phyloP scores from a whole-genome alignment of 2,329 filamentous ascomycete genomes.

The Epichloe coenophiala region DNA sequence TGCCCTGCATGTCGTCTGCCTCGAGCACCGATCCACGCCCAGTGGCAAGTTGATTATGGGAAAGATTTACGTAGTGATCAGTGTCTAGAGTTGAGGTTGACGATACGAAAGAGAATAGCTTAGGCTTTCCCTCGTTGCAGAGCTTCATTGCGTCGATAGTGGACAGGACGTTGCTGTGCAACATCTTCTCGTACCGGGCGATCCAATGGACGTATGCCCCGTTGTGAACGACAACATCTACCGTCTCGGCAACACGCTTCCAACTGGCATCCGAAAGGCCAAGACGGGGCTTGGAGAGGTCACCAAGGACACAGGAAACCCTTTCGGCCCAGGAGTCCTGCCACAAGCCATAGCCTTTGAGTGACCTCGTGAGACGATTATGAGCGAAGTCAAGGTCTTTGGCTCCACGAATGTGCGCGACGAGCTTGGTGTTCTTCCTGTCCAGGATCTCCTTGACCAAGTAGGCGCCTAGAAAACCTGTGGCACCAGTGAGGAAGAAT shows the following conservation, averaged over 20 bases:
- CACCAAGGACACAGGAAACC: constrained; percentile 57
- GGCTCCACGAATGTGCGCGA: constrained; percentile 59
- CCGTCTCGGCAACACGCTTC: constrained; percentile 49
- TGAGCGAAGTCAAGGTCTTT: constrained; percentile 46
- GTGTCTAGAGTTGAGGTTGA: constrained; percentile 66
- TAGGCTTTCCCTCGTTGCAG: constrained; percentile 64
- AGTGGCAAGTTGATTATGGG: constrained; percentile 32
- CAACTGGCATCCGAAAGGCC: constrained; percentile 56
- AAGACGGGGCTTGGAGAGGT: constrained; percentile 58
- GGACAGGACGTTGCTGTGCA: constrained; percentile 63
- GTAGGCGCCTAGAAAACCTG: constrained; percentile 64
- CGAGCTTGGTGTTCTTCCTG: constrained; percentile 27
- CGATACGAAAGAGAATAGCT: constrained; percentile 68
- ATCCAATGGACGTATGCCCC: constrained; percentile 77
- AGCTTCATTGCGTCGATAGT: constrained; percentile 66
- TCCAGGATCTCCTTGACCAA: constrained; percentile 62
- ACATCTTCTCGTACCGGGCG: constrained; percentile 58
- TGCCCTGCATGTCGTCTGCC: constrained; percentile 65
- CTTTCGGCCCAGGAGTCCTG: constrained; percentile 44
- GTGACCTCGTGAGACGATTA: constrained; percentile 52
- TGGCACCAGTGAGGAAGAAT: constrained; percentile 77
- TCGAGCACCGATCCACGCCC: constrained; percentile 54
- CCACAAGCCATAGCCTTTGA: constrained; percentile 72
- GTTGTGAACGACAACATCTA: constrained; percentile 70
- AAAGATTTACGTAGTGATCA: constrained; percentile 66